A percentile compares a stretch with the other conserved stretches of the same genome.
phyloP scores from a whole-genome alignment of 2,329 filamentous ascomycete species.

The Macrophomina tecta region DNA sequence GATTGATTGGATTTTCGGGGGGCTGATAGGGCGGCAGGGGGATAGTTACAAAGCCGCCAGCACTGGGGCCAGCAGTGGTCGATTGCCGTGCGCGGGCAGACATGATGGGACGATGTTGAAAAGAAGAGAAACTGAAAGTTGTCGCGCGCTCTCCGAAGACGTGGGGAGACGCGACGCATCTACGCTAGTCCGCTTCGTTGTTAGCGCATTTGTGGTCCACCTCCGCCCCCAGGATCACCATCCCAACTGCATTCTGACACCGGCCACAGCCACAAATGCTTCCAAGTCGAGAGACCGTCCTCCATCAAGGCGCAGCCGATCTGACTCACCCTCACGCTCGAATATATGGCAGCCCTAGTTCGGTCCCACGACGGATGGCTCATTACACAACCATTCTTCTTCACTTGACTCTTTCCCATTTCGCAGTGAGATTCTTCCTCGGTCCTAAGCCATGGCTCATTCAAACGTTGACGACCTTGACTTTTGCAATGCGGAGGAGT shows the following conservation, averaged over 20 bases:
- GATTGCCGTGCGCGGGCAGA: conserved; percentile 6
- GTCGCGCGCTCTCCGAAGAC: neutral
- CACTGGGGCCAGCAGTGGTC: neutral
- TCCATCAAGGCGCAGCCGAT: too few relatives aligned
- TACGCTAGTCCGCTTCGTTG: neutral
- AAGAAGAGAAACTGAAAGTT: neutral
- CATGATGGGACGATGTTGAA: conserved; percentile 8
- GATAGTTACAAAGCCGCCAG: neutral
- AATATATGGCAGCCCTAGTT: neutral
- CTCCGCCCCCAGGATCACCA: neutral
- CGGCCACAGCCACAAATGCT: neutral
- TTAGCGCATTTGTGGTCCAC: neutral
- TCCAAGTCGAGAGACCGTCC: neutral
- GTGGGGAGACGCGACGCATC: conserved; percentile 25
- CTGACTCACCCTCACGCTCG: neutral
- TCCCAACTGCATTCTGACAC: conserved; percentile 1
- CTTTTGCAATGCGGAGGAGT: neutral
- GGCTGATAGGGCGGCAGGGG: conserved; percentile 59
- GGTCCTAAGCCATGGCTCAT: neutral
- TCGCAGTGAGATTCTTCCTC: too few relatives aligned
- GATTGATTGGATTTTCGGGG: conserved; percentile 59
- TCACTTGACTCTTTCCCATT: too few relatives aligned
- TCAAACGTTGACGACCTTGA: neutral
- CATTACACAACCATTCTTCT: neutral
- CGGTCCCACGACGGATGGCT: too few relatives aligned